phyloP scores from a whole-genome alignment of 2,329 filamentous ascomycete species.

The Aspergillus fijiensis region DNA sequence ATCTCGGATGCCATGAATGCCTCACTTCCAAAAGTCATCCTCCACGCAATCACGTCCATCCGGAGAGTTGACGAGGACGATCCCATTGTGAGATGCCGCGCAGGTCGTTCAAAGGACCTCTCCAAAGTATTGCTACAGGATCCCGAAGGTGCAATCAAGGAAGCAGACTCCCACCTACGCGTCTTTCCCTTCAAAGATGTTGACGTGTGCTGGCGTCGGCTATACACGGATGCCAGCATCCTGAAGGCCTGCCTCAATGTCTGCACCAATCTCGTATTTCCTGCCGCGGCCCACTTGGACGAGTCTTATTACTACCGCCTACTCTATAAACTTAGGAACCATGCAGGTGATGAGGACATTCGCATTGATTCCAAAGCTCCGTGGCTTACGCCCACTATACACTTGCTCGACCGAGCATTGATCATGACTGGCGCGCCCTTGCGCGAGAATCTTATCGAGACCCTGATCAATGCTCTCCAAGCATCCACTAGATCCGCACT shows the following conservation, averaged over 20 bases:
- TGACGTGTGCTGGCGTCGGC: conserved; percentile 54
- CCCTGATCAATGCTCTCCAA: conserved; percentile 36
- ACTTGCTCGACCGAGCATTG: conserved; percentile 70
- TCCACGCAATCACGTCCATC: conserved; percentile 29
- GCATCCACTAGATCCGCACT: conserved; percentile 9
- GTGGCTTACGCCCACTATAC: conserved; percentile 61
- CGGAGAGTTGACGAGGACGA: conserved; percentile 31
- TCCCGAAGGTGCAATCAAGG: conserved; percentile 45
- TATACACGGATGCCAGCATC: conserved; percentile 59
- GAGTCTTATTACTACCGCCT: conserved; percentile 13
- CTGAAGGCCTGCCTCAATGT: conserved; percentile 44
- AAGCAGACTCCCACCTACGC: conserved; percentile 55
- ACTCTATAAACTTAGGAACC: conserved; percentile 5
- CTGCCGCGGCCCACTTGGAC: background rate
- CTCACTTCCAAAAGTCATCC: conserved; percentile 24
- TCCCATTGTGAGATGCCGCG: conserved; percentile 38
- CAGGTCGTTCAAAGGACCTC: conserved; percentile 24
- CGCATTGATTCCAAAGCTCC: conserved; percentile 24
- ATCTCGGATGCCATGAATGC: background rate
- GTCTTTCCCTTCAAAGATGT: conserved; percentile 59
- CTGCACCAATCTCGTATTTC: conserved; percentile 22
- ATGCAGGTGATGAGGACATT: conserved; percentile 13
- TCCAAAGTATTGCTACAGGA: conserved; percentile 27
- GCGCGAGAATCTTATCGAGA: conserved; percentile 49
- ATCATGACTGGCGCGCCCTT: conserved; percentile 69